A percentile compares a stretch with the other conserved stretches of the same genome.
Evolutionary conservation across 2,329 filamentous ascomycete genomes (phyloP).

Genomic region (Fusarium brevicatenulatum): DNA sequence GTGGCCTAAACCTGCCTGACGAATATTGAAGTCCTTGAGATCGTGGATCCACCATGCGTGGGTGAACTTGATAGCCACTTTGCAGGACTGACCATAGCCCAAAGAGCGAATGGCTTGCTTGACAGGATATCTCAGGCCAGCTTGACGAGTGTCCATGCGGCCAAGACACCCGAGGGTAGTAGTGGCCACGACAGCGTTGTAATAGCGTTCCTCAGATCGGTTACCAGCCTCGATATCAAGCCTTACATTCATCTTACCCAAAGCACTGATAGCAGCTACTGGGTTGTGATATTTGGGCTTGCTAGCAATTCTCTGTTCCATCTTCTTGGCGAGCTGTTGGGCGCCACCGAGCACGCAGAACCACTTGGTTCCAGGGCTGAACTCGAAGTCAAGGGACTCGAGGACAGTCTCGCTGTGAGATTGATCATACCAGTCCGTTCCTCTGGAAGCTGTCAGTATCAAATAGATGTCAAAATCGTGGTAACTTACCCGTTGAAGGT

Average conservation of each 20-base stretch:
- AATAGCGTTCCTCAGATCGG: not conserved
- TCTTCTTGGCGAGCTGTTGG: slow-evolving; percentile 8
- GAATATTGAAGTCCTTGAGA: slow-evolving; percentile 2
- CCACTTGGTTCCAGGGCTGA: not conserved
- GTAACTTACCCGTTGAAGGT: not conserved
- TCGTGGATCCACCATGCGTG: slow-evolving; percentile 14
- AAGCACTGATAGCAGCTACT: not conserved
- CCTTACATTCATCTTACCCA: not conserved
- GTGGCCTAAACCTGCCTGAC: not conserved
- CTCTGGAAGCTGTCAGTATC: not conserved
- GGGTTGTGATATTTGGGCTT: not conserved
- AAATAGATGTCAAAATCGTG: fast-evolving
- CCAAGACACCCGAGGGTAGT: slow-evolving; percentile 6
- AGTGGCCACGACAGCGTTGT: not conserved
- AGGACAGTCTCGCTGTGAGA: slow-evolving; percentile 10
- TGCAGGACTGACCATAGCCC: slow-evolving; percentile 2
- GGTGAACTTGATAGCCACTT: slow-evolving; percentile 14
- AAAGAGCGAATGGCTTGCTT: slow-evolving; percentile 19
- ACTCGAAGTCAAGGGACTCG: slow-evolving; percentile 10
- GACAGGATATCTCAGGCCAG: not conserved
- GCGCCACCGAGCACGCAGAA: slow-evolving; percentile 11
- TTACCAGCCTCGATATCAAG: not conserved
- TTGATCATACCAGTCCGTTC: slow-evolving; percentile 18
- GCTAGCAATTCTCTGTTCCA: not conserved
- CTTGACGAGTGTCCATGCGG: not conserved